phyloP scores from a whole-genome alignment of 768 basidiomycete genomes.

The Dictyophora rubrovolvata region DNA sequence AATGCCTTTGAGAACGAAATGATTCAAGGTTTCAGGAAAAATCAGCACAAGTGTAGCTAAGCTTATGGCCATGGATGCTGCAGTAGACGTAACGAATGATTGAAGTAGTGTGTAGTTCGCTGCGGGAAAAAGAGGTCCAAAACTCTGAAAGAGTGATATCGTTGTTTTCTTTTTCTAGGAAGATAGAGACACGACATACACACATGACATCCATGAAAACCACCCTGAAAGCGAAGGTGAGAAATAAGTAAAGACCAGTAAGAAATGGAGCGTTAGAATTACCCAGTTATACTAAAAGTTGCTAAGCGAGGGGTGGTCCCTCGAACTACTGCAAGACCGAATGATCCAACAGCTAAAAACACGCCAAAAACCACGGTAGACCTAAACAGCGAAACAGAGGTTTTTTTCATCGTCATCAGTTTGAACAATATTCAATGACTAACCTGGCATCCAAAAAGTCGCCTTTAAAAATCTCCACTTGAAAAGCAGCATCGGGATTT shows the following conservation, averaged over 20 bases:
- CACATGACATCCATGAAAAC: constrained; percentile 36
- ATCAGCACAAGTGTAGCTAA: constrained; percentile 34
- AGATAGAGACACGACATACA: constrained; percentile 17
- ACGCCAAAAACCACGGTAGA: constrained; percentile 36
- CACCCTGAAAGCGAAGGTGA: constrained; percentile 13
- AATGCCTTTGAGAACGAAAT: constrained; percentile 25
- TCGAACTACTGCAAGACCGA: constrained; percentile 34
- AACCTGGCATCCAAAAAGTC: constrained; percentile 37
- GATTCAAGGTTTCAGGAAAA: constrained; percentile 45
- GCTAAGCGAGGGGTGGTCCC: constrained; percentile 37
- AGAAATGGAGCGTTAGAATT: background rate
- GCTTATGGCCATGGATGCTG: constrained; percentile 39
- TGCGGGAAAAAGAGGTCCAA: constrained; percentile 42
- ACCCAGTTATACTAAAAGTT: constrained; percentile 34
- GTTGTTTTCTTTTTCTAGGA: constrained; percentile 15
- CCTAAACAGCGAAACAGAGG: constrained; percentile 15
- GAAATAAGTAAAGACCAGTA: background rate
- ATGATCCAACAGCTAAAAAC: constrained; percentile 37
- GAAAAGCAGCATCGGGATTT: constrained; percentile 29
- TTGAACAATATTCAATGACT: background rate
- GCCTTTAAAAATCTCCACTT: constrained; percentile 36
- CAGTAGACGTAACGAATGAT: constrained; percentile 33
- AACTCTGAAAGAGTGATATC: constrained; percentile 20
- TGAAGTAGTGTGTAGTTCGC: constrained; percentile 33
- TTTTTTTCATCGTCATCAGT: background rate